These are phyloP conservation scores for Rhodamnia rubescens DNA, from an alignment of 345 rosid species.

Conservation along the genomic window DNA sequence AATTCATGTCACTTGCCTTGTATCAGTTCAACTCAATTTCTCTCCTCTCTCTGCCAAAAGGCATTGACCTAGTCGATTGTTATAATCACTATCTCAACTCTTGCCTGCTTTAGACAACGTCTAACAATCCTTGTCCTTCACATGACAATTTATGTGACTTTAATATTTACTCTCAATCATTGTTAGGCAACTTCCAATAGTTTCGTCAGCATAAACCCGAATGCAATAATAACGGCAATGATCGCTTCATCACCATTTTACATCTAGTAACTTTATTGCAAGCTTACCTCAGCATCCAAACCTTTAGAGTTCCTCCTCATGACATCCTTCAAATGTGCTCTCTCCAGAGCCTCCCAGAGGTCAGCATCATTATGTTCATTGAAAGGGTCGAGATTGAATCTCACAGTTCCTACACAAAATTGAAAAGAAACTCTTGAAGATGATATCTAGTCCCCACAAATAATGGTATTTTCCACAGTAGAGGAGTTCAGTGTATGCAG, in stretches of 20 bases:
- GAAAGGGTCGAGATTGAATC: slow-evolving; percentile 91
- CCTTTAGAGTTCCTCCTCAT: slow-evolving; percentile 57
- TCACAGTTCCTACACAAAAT: slow-evolving; percentile 53
- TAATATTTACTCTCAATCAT: too few species aligned
- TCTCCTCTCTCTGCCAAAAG: not conserved
- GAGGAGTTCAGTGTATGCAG: not conserved
- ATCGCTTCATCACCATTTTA: not conserved
- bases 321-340: slow-evolving; percentile 80
- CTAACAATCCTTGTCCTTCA: not conserved
- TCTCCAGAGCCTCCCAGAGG: slow-evolving; percentile 88
- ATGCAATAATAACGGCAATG: not conserved
- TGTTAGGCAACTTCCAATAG: not conserved
- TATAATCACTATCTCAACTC: not conserved
- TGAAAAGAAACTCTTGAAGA: not conserved
- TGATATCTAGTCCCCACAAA: not conserved
- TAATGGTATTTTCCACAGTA: not conserved
- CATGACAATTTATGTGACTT: not conserved
- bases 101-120: not conserved
- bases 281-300: slow-evolving; percentile 61
- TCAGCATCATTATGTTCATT: slow-evolving; percentile 77
- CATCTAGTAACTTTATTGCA: not conserved
- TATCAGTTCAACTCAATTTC: not conserved
- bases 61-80: not conserved
- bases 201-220: not conserved
- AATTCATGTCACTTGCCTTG: not conserved